Base-by-base conservation (phyloP, 192 early-diverging fungal species). In the Blastocladiella britannica region DNA sequence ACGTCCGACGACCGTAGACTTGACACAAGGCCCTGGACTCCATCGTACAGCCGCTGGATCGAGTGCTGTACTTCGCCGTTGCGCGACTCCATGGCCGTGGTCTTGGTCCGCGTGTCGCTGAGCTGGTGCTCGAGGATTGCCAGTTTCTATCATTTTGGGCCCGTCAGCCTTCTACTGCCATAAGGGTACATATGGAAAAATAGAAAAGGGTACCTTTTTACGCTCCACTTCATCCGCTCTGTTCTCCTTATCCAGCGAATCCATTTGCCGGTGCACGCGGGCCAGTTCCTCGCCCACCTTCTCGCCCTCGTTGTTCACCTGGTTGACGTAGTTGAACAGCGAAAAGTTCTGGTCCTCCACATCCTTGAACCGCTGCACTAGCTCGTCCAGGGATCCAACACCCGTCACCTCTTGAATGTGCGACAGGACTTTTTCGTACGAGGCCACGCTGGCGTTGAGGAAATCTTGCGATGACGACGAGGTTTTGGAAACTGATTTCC, bases 301-400 rank as follows among this genome's bases (percentile, higher is more conserved):
- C 64, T 80, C 78, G 54, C 75, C 72, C 55, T 78, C 75, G 58
- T 80, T 77, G 61, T 78, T 77, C 54, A 78, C 62, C 60, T 78
- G 76, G 60, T 78, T 80, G 58, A 80, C 78, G 63, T 80, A 77
- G 64, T 80, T 80, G 65, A 80, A 80, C 58, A 80, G 70, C 20
- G 71, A 74, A 65, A 80, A 80, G 67, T 75, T 78, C 54, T 77
- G 66, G 58, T 80, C 78, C 60, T 80, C 78, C 4, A 80, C 65
- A 8, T 71, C 70, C 53, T 70, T 75, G 65, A 80, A 78, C 9
- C 73, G 62, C 51, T 66, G 53, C 8, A 80, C 73, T 9, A 80
- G 67, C 47, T 78, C 78, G 28, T 66, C 65, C 18, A 80, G 70
- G 54, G 67, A 66, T 0, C 66, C 65, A 9, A 68, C 67, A 15